Percentiles rank a stretch among this genome's conserved stretches.
Evolutionary conservation across 2,329 filamentous ascomycete genomes (phyloP).

Genomic region (Scytalidium lignicola): DNA sequence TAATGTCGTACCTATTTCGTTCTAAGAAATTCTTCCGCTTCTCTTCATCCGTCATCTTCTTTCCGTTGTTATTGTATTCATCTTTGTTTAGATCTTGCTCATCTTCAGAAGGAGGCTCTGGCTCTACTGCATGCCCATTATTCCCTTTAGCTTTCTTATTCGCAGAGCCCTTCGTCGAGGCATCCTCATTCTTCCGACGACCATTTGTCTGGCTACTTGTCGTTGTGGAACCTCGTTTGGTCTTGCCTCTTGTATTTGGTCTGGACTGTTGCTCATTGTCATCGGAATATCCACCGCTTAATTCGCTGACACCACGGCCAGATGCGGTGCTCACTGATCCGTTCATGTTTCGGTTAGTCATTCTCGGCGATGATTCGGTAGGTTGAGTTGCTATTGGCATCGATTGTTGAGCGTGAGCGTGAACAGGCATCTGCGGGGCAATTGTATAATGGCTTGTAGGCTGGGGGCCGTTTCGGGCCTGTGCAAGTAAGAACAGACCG

Average conservation of each 20-base stretch:
- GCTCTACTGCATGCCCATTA: constrained; percentile 30
- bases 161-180: constrained; percentile 54
- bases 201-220: constrained; percentile 48
- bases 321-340: constrained; percentile 36
- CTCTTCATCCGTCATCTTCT: constrained; percentile 97
- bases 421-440: constrained; percentile 24
- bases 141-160: constrained; percentile 70
- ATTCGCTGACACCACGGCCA: constrained; percentile 56
- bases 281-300: constrained; percentile 67
- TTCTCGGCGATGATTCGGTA: constrained; percentile 40
- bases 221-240: constrained; percentile 54
- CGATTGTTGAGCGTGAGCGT: constrained; percentile 23
- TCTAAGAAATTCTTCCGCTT: constrained; percentile 98
- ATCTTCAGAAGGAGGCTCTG: constrained; percentile 29
- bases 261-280: constrained; percentile 64
- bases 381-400: constrained; percentile 17
- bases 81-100: constrained; percentile 43
- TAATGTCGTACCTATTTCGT: constrained; percentile 71
- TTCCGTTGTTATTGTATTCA: constrained; percentile 55
- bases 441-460: constrained; percentile 24
- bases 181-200: constrained; percentile 74
- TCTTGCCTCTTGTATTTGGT: constrained; percentile 57
- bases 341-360: constrained; percentile 42
- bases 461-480: constrained; percentile 55
- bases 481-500: constrained; percentile 84